These are phyloP conservation scores for Suillus alpinus DNA, from an alignment of 768 basidiomycete species.

Conservation along the genomic window DNA sequence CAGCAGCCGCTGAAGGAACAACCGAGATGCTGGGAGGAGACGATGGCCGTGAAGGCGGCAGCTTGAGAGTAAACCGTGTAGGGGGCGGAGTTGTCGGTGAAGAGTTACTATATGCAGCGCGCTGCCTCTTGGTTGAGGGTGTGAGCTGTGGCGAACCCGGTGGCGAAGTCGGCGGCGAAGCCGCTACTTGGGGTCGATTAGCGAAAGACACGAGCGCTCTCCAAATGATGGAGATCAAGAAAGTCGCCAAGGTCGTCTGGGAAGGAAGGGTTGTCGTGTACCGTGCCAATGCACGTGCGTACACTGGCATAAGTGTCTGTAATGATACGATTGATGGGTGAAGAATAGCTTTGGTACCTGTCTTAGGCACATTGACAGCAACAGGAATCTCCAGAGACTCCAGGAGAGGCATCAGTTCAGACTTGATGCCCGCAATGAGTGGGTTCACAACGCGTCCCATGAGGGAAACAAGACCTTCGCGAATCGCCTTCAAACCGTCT, in stretches of 20 bases:
- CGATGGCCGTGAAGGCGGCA: conserved; percentile 64
- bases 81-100: conserved; percentile 58
- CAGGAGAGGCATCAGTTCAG: conserved; percentile 57
- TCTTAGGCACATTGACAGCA: conserved; percentile 18
- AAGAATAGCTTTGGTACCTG: conserved; percentile 16
- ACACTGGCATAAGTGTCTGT: conserved; percentile 59
- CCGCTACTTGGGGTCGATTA: conserved; percentile 43
- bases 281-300: conserved; percentile 53
- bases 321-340: conserved; percentile 64
- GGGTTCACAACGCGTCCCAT: conserved; percentile 67
- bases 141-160: conserved; percentile 35
- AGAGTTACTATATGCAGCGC: conserved; percentile 36
- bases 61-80: conserved; percentile 62
- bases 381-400: conserved; percentile 57
- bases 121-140: conserved; percentile 40
- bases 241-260: conserved; percentile 62
- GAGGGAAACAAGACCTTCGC: conserved; percentile 69
- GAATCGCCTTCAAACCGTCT: conserved; percentile 65
- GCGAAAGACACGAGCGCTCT: conserved; percentile 68
- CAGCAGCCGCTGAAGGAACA: conserved; percentile 45
- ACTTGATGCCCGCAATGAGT: conserved; percentile 57
- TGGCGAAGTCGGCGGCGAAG: conserved; percentile 36
- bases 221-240: conserved; percentile 76
- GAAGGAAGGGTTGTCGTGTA: conserved; percentile 53
- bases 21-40: conserved; percentile 46